These are phyloP conservation scores for Begonia peltatifolia DNA, from an alignment of 306 rosid species.

Conservation along the genomic window DNA sequence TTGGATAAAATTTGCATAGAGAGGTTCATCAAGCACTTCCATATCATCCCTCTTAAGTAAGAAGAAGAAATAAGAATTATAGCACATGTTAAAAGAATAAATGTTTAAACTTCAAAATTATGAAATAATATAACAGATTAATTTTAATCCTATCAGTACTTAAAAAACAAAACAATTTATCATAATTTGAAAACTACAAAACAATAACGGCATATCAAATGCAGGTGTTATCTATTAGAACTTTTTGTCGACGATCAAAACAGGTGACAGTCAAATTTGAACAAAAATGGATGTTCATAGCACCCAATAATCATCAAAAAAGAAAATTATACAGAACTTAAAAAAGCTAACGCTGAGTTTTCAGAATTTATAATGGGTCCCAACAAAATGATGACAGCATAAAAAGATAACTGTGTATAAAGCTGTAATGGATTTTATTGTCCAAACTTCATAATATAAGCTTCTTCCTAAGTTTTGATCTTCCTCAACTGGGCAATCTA, in stretches of 20 bases:
- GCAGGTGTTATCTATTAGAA: neutral
- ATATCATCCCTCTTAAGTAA: constrained; percentile 49
- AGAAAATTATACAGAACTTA: too few relatives aligned
- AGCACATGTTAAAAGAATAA: neutral
- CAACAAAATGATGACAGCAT: too few relatives aligned
- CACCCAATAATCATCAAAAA: too few relatives aligned
- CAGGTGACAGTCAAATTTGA: too few relatives aligned
- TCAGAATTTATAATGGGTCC: too few relatives aligned
- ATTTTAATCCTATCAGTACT: neutral
- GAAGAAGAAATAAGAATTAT: constrained; percentile 4
- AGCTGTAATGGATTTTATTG: too few relatives aligned
- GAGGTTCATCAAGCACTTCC: constrained; percentile 75
- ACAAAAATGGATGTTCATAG: too few relatives aligned
- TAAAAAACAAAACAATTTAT: neutral
- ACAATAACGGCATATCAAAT: neutral
- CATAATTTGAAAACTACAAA: neutral
- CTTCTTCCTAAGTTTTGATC: neutral
- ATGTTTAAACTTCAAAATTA: neutral
- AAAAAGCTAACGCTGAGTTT: too few relatives aligned
- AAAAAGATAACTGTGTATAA: too few relatives aligned
- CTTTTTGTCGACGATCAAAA: too few relatives aligned
- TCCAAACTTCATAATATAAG: neutral
- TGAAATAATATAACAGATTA: neutral
- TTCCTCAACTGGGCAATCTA: too few relatives aligned
- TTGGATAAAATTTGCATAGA: constrained; percentile 56